phyloP scores from a whole-genome alignment of 495 filamentous ascomycete species.

The Penicillium cosmopolitanum region DNA sequence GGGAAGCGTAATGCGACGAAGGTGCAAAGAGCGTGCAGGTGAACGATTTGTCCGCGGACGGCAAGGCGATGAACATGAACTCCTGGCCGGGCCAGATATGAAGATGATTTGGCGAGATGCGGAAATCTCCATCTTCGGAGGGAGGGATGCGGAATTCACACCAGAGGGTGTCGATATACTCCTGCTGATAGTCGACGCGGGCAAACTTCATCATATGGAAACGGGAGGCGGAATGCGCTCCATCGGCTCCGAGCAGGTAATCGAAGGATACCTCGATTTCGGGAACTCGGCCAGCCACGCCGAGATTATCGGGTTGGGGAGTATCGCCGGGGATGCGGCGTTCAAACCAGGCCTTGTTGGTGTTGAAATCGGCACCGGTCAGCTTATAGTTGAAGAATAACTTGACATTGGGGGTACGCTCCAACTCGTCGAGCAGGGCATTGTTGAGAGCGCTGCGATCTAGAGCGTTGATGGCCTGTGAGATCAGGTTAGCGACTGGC shows the following conservation, averaged over 20 bases:
- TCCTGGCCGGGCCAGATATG: conserved; percentile 96
- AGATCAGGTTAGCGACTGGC: not conserved
- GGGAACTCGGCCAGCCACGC: conserved; percentile 39
- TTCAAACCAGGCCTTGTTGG: conserved; percentile 87
- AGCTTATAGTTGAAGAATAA: conserved; percentile 92
- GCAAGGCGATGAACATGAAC: conserved; percentile 98
- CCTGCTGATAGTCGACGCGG: conserved; percentile 87
- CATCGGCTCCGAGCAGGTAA: conserved; percentile 93
- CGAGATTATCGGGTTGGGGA: conserved; percentile 31
- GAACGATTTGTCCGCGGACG: conserved; percentile 84
- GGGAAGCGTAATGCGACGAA: conserved; percentile 45
- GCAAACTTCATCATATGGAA: conserved; percentile 94
- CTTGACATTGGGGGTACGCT: conserved; percentile 80
- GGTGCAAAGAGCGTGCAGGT: conserved; percentile 94
- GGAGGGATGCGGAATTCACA: conserved; percentile 90
- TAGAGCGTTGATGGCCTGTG: conserved; percentile 60
- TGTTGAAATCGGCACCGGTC: conserved; percentile 79
- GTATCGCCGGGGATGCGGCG: conserved; percentile 41
- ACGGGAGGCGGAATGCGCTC: conserved; percentile 86
- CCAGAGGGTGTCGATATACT: conserved; percentile 97
- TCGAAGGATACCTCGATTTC: conserved; percentile 85
- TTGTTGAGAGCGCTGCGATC: conserved; percentile 87
- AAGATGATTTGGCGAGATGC: conserved; percentile 85
- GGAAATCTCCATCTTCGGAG: conserved; percentile 60
- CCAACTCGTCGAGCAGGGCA: conserved; percentile 81